Conservation (phyloP, 805 yeast species). For the Metschnikowia picachoensis region DNA sequence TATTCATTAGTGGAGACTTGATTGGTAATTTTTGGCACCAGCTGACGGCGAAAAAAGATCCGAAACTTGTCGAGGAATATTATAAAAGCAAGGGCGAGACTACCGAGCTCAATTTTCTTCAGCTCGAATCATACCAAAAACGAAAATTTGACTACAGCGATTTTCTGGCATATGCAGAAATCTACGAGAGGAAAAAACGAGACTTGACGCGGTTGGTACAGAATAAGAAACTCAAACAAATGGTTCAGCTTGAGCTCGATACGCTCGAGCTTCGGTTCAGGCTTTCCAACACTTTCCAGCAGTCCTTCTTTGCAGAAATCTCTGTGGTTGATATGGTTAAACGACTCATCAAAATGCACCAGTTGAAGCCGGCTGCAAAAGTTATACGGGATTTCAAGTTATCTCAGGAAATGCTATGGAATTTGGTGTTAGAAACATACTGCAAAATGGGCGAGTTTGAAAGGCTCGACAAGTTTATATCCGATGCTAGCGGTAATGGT, state of each 20-base stretch:
- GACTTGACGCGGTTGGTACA: slow-evolving; percentile 16
- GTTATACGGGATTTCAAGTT: slow-evolving; percentile 53
- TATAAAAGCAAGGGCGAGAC: slow-evolving; percentile 30
- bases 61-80: slow-evolving; percentile 24
- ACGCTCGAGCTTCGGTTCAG: slow-evolving; percentile 30
- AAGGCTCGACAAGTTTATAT: slow-evolving; percentile 41
- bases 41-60: slow-evolving; percentile 24
- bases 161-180: slow-evolving; percentile 5
- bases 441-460: slow-evolving; percentile 50
- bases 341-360: slow-evolving; percentile 38
- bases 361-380: slow-evolving; percentile 46
- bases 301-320: slow-evolving; percentile 25
- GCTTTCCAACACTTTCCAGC: slow-evolving; percentile 32
- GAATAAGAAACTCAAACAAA: slow-evolving; percentile 19
- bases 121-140: slow-evolving; percentile 20
- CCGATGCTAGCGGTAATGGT: slow-evolving; percentile 20
- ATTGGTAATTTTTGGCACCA: slow-evolving; percentile 37
- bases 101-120: slow-evolving; percentile 17
- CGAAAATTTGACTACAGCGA: slow-evolving; percentile 4
- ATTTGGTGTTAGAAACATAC: slow-evolving; percentile 47
- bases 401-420: slow-evolving; percentile 53
- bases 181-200: slow-evolving; percentile 22
- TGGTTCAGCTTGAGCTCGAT: slow-evolving; percentile 28
- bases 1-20: slow-evolving; percentile 34
- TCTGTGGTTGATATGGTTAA: slow-evolving; percentile 26